Evolutionary conservation across 2,329 filamentous ascomycete genomes (phyloP), one percentile per base, ranked within the genome.

Genomic region (Ophiobolus disseminans): DNA sequence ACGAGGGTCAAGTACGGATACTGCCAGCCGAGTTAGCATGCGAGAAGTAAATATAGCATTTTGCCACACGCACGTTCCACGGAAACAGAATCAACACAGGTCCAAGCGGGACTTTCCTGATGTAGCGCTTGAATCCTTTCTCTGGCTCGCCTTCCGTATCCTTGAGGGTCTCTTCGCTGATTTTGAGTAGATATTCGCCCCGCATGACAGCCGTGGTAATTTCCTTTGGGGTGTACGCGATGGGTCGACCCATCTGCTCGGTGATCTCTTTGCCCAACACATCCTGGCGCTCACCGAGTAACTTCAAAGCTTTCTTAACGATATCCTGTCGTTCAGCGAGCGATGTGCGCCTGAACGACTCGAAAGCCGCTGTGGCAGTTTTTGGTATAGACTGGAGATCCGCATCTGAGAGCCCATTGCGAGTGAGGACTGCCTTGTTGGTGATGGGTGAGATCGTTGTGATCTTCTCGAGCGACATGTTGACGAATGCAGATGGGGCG

Each of bases 1-100:
- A 97, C 85, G 22, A 97, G 84, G 59, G 92, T 96, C 39, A 97
- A 80, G 73, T 97, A 97, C 19, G 93, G 93, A 69, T 97, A 97
- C 91, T 96, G 50, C 30, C 53, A 23, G 9, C 47, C 20, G n/a
- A 10, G 45, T 71, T 41, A 70, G 57, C 42, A 46, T 38, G 40
- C 28, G 54, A 31, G 31, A 25, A 32, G 17, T 25, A 50, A 45
- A 35, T 38, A 49, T 39, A 45, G 32, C 25, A 19, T 25, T n/a
- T 51, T 43, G 46, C 45, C 47, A 44, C 50, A 81, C 90, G 76
- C 76, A 94, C 91, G 76, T 97, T 97, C 93, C 93, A 97, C 0
- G 93, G 89, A 75, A 97, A 97, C 52, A 97, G 85, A 58, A 97
- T 82, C 50, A 97, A 81, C 13, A 94, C 89, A 9, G 91, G 91